A percentile compares a stretch with the other conserved stretches of the same genome.
These are phyloP conservation scores for Geosiphon pyriformis DNA, from an alignment of 192 early-diverging fungal species.

Conservation along the genomic window DNA sequence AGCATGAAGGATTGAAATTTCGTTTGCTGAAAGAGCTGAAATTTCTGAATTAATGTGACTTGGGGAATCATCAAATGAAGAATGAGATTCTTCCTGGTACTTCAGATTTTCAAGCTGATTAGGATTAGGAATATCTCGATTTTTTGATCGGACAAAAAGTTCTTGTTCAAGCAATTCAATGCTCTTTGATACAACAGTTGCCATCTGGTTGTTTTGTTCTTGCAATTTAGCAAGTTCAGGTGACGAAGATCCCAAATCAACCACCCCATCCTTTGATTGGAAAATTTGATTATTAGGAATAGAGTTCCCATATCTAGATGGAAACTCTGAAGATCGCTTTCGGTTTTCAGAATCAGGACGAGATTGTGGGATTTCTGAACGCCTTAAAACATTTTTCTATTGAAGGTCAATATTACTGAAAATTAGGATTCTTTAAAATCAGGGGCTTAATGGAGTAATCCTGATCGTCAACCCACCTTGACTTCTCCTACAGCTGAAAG, in stretches of 20 bases:
- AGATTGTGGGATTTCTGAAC: conserved; percentile 27
- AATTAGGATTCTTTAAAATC: too few species aligned
- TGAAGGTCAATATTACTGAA: too few species aligned
- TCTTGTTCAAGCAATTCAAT: conserved; percentile 44
- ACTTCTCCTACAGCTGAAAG: conserved; percentile 33
- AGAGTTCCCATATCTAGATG: conserved; percentile 6
- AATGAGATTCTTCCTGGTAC: conserved; percentile 12
- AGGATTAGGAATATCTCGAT: conserved; percentile 8
- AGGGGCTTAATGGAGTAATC: background rate
- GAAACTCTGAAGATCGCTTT: background rate
- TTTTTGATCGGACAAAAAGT: conserved; percentile 25
- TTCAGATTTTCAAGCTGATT: conserved; percentile 17
- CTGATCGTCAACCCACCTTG: conserved; percentile 27
- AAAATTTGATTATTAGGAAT: background rate
- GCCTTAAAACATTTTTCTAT: conserved; percentile 32
- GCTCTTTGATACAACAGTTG: conserved; percentile 30
- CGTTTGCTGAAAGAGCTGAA: conserved; percentile 27
- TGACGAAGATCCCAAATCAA: background rate
- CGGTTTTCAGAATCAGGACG: conserved; percentile 3
- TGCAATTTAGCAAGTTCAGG: conserved; percentile 19
- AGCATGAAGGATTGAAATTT: conserved; percentile 34
- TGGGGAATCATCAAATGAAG: conserved; percentile 21
- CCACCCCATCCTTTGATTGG: background rate
- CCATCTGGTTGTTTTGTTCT: conserved; percentile 32
- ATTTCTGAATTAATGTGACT: conserved; percentile 7